A percentile compares a stretch with the other conserved stretches of the same genome.
Evolutionary conservation across 1,284 basidiomycete species (phyloP).

Genomic region (Trichosporon faecale): DNA sequence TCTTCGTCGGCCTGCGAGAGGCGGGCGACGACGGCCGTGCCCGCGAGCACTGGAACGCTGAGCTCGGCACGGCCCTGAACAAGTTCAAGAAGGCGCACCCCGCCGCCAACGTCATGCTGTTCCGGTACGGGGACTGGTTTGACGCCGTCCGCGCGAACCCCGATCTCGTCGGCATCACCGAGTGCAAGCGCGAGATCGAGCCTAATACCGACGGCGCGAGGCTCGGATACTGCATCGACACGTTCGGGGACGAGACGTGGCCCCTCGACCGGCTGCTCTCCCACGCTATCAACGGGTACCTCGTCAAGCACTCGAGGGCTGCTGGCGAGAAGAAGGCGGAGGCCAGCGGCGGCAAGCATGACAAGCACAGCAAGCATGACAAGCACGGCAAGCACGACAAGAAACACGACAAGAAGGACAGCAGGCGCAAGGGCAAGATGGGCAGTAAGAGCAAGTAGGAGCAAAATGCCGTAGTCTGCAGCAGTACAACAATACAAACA

Average conservation of each 20-base stretch:
- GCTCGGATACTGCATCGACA: not conserved
- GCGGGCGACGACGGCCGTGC: not conserved
- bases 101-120: not conserved
- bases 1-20: not conserved
- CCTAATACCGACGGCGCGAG: not conserved
- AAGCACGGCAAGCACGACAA: not conserved
- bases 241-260: slow-evolving; percentile 6
- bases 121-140: not conserved
- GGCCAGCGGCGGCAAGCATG: not conserved
- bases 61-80: not conserved
- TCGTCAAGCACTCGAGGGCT: not conserved
- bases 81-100: slow-evolving; percentile 1
- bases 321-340: not conserved
- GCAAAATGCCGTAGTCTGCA: not conserved
- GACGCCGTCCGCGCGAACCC: not conserved
- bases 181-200: slow-evolving; percentile 1
- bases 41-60: not conserved
- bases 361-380: not conserved
- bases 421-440: not conserved
- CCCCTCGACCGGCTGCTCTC: not conserved
- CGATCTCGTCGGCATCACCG: not conserved
- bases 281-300: not conserved
- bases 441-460: not conserved
- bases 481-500: not conserved
- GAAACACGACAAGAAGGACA: not conserved